These are phyloP conservation scores for Amylostereum areolatum DNA, from an alignment of 1,284 basidiomycete species.

Conservation along the genomic window DNA sequence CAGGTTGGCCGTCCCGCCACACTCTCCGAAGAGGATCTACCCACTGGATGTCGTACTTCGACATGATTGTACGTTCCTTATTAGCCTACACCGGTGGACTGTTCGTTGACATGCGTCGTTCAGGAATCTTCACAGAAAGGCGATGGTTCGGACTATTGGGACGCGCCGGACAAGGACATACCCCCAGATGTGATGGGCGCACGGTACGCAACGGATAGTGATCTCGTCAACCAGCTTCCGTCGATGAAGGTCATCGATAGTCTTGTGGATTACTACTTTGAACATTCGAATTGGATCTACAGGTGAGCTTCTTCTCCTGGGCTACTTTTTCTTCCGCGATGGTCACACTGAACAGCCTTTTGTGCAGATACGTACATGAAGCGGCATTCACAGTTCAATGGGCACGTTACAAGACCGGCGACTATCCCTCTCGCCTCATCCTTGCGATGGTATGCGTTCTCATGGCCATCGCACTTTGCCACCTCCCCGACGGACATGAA, in stretches of 20 bases:
- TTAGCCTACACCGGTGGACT: no score
- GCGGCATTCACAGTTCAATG: constrained; percentile 55
- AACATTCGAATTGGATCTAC: constrained; percentile 81
- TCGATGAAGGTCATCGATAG: constrained; percentile 61
- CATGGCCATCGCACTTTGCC: constrained; percentile 66
- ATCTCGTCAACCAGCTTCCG: constrained; percentile 62
- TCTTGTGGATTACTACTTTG: constrained; percentile 70
- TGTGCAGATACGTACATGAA: constrained; percentile 57
- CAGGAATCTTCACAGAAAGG: neutral
- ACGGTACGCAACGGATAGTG: constrained; percentile 43
- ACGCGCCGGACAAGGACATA: constrained; percentile 2
- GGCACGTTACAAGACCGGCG: constrained; percentile 64
- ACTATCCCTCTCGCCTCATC: constrained; percentile 58
- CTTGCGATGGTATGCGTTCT: constrained; percentile 67
- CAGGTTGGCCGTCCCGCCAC: constrained; percentile 4
- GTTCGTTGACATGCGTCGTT: no score
- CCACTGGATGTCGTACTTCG: no score
- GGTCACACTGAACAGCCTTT: no score
- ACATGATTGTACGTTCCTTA: no score
- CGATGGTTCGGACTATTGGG: neutral
- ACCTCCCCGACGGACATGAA: constrained; percentile 57
- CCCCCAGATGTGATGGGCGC: constrained; percentile 19
- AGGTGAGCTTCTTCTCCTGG: no score
- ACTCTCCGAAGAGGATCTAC: no score
- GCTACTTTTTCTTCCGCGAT: no score